These are phyloP conservation scores for Ambrosiella cleistominuta DNA, from an alignment of 2,329 filamentous ascomycete species.

Conservation along the genomic window DNA sequence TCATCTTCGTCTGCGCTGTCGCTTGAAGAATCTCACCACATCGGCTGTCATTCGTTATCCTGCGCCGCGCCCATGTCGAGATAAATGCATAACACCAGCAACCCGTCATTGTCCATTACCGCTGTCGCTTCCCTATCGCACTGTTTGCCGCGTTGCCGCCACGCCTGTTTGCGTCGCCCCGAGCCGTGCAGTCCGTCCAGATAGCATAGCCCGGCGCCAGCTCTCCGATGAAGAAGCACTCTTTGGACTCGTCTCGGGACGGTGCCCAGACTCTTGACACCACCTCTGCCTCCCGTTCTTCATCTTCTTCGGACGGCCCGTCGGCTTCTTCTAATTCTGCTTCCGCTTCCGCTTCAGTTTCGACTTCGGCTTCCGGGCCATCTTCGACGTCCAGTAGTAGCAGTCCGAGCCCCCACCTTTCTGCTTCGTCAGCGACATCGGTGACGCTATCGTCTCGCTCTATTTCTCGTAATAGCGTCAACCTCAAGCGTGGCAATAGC, in stretches of 20 bases:
- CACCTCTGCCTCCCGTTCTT: not conserved
- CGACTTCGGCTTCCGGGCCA: not conserved
- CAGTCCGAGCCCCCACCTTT: not conserved
- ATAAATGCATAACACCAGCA: not conserved
- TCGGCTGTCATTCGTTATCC: not conserved
- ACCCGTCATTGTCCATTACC: not conserved
- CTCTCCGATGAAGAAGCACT: slow-evolving; percentile 4
- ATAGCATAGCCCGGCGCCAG: not conserved
- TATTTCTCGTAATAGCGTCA: not conserved
- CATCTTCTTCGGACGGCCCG: not conserved
- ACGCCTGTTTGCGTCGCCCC: not conserved
- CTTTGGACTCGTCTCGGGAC: slow-evolving; percentile 4
- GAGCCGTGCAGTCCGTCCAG: not conserved
- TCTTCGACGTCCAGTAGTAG: not conserved
- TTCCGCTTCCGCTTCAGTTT: not conserved
- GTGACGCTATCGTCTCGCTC: not conserved
- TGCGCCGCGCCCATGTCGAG: not conserved
- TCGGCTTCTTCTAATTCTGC: not conserved
- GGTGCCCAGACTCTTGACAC: not conserved
- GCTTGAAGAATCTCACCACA: not conserved
- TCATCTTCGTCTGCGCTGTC: not conserved
- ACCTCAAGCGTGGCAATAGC: not conserved
- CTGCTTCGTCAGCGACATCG: not conserved
- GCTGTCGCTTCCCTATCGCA: not conserved
- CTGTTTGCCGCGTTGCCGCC: not conserved